Evolutionary conservation across 192 early-diverging fungal genomes (phyloP).

Genomic region (Backusella psychrophila): DNA sequence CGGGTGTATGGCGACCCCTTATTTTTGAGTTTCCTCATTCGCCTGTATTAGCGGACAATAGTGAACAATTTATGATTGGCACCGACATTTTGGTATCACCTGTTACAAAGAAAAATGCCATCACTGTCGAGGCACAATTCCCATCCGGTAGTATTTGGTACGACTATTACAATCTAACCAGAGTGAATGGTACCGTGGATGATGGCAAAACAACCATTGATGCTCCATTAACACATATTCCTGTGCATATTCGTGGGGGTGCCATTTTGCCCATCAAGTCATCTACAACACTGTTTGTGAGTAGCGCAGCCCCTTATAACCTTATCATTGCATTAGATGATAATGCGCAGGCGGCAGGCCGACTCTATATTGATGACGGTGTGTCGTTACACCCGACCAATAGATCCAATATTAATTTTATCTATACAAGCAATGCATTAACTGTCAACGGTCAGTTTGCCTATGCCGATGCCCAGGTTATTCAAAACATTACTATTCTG

Average conservation of each 20-base stretch:
- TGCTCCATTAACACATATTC: conserved; percentile 51
- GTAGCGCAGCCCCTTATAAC: conserved; percentile 38
- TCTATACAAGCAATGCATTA: conserved; percentile 5
- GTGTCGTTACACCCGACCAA: conserved; percentile 33
- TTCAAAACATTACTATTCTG: conserved; percentile 8
- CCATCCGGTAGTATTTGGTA: conserved; percentile 63
- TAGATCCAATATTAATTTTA: conserved; percentile 19
- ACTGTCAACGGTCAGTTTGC: conserved; percentile 21
- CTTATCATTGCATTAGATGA: conserved; percentile 55
- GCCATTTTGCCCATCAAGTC: conserved; percentile 52
- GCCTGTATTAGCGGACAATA: conserved; percentile 33
- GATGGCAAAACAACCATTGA: conserved; percentile 32
- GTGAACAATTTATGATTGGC: conserved; percentile 63
- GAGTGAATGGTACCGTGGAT: conserved; percentile 2
- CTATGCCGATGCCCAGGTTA: background rate
- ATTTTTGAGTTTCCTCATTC: conserved; percentile 50
- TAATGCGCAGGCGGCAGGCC: conserved; percentile 43
- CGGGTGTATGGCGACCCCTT: conserved; percentile 53
- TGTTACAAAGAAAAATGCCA: conserved; percentile 42
- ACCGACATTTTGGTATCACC: conserved; percentile 57
- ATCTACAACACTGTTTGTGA: conserved; percentile 40
- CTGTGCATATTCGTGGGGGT: conserved; percentile 62
- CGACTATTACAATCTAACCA: conserved; percentile 46
- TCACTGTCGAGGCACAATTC: conserved; percentile 59
- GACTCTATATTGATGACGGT: conserved; percentile 64